Evolutionary conservation across 2,329 filamentous ascomycete species (phyloP).

Genomic region (Penicillium sp.): DNA sequence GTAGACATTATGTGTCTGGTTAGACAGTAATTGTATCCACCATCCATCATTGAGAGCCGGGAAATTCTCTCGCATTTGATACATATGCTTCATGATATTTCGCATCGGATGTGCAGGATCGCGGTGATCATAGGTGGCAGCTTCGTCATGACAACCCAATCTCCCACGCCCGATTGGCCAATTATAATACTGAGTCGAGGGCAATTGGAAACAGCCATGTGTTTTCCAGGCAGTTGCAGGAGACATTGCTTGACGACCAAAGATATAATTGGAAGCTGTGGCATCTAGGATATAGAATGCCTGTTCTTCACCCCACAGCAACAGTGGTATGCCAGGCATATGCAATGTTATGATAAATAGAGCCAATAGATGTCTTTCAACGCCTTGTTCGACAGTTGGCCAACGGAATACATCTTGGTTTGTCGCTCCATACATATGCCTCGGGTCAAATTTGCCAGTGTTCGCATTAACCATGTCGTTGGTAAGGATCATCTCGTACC

Average conservation of each 20-base stretch:
- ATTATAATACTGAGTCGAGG: slow-evolving; percentile 60
- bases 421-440: slow-evolving; percentile 67
- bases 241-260: slow-evolving; percentile 66
- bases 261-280: slow-evolving; percentile 68
- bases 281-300: slow-evolving; percentile 67
- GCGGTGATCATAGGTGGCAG: slow-evolving; percentile 63
- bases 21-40: slow-evolving; percentile 59
- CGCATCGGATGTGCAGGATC: slow-evolving; percentile 65
- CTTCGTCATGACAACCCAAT: slow-evolving; percentile 61
- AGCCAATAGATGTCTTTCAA: slow-evolving; percentile 61
- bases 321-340: slow-evolving; percentile 64
- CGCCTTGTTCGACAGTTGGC: slow-evolving; percentile 63
- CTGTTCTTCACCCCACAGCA: slow-evolving; percentile 70
- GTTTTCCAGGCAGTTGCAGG: slow-evolving; percentile 65
- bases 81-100: slow-evolving; percentile 66
- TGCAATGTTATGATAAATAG: slow-evolving; percentile 63
- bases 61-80: slow-evolving; percentile 61
- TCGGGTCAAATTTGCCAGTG: slow-evolving; percentile 65
- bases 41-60: slow-evolving; percentile 65
- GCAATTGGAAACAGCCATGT: slow-evolving; percentile 66
- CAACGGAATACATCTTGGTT: slow-evolving; percentile 71
- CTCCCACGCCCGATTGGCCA: slow-evolving; percentile 61
- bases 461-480: slow-evolving; percentile 66
- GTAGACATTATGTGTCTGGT: slow-evolving; percentile 56
- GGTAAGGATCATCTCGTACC: slow-evolving; percentile 61